phyloP scores from a whole-genome alignment of 768 basidiomycete species.

The Lanmaoa pseudosensibilis region DNA sequence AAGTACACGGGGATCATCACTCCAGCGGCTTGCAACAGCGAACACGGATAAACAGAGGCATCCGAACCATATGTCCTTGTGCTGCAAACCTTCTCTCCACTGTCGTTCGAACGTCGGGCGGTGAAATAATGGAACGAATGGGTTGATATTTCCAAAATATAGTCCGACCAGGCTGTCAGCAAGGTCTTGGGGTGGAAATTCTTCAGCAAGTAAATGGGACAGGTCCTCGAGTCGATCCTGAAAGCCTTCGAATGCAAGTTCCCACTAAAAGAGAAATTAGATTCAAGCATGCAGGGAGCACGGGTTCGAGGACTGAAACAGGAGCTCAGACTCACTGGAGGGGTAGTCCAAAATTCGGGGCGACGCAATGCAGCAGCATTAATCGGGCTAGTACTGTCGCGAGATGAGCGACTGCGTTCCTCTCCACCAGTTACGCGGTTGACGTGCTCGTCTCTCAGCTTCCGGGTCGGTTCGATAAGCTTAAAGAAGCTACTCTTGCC shows the following conservation, averaged over 20 bases:
- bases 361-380: conserved; percentile 36
- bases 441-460: conserved; percentile 52
- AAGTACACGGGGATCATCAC: conserved; percentile 59
- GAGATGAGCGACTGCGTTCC: conserved; percentile 13
- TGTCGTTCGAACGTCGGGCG: conserved; percentile 66
- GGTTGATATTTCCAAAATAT: conserved; percentile 66
- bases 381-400: conserved; percentile 22
- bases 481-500: conserved; percentile 60
- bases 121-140: conserved; percentile 67
- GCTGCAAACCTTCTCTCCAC: conserved; percentile 53
- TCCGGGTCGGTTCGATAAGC: conserved; percentile 53
- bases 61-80: conserved; percentile 58
- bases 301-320: neutral
- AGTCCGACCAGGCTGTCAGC: conserved; percentile 57
- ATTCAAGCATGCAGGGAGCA: neutral
- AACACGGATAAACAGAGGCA: conserved; percentile 62
- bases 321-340: conserved; percentile 42
- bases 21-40: conserved; percentile 68
- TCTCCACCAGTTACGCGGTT: conserved; percentile 34
- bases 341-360: conserved; percentile 56
- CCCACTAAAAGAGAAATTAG: conserved; percentile 47
- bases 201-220: conserved; percentile 36
- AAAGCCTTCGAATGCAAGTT: conserved; percentile 52
- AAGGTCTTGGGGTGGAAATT: conserved; percentile 67
- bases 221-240: conserved; percentile 30